Percentiles rank a stretch among this genome's conserved stretches.
Evolutionary conservation across 2,329 filamentous ascomycete genomes (phyloP).

Genomic region (Ophiostoma quercus): DNA sequence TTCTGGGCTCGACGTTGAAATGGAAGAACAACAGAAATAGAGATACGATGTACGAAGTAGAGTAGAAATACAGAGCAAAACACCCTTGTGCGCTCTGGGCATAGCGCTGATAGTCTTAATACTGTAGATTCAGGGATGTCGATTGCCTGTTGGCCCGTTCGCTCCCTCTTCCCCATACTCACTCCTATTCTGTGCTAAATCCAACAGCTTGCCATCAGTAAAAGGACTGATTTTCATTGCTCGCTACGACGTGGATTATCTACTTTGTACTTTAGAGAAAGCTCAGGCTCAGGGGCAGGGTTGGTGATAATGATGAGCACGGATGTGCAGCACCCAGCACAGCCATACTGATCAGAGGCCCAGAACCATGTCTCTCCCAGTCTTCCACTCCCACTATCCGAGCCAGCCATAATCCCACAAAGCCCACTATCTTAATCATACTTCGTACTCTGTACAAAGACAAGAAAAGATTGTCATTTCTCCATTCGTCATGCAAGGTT

Average conservation of each 20-base stretch:
- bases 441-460: not conserved
- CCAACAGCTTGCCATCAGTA: not conserved
- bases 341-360: not conserved
- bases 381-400: not conserved
- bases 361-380: conserved; percentile 1
- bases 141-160: conserved; percentile 1
- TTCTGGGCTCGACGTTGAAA: not conserved
- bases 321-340: not conserved
- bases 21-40: not conserved
- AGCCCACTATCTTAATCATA: conserved; percentile 3
- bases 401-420: not conserved
- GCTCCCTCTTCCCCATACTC: conserved; percentile 12
- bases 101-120: not conserved
- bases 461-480: conserved; percentile 12
- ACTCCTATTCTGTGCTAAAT: not conserved
- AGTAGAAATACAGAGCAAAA: not conserved
- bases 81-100: not conserved
- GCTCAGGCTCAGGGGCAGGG: not conserved
- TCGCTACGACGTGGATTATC: not conserved
- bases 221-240: not conserved
- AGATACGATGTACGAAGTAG: not conserved
- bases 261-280: not conserved
- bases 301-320: conserved; percentile 10
- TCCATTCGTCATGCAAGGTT: conserved; percentile 27
- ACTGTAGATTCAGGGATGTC: not conserved